A percentile compares a stretch with the other conserved stretches of the same genome.
phyloP scores from a whole-genome alignment of 371 early-diverging fungal species.

The Amoeboaphelidium protococcarum region DNA sequence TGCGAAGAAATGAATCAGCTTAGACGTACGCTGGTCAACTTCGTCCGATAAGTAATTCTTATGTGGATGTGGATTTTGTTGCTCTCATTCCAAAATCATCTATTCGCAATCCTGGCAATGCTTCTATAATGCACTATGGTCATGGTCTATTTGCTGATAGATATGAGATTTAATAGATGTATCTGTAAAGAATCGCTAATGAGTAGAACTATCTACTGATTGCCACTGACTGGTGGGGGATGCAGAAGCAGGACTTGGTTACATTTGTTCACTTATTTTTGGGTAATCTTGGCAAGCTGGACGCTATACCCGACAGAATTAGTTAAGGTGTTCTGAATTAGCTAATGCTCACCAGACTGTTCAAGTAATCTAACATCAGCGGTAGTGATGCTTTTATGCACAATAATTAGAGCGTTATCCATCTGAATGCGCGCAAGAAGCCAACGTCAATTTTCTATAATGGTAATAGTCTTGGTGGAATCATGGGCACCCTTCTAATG shows the following conservation, averaged over 20 bases:
- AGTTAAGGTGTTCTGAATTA: background rate
- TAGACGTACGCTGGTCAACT: no score
- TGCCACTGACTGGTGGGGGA: background rate
- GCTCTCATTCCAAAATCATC: no score
- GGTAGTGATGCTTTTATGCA: no score
- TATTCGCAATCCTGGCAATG: background rate
- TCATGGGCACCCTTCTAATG: background rate
- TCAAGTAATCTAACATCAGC: no score
- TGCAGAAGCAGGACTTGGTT: background rate
- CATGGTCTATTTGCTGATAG: background rate
- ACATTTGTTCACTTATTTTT: background rate
- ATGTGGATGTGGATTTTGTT: no score
- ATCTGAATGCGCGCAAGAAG: no score
- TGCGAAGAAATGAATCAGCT: no score
- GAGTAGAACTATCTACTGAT: background rate
- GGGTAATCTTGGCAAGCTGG: background rate
- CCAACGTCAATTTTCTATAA: background rate
- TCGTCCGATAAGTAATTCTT: no score
- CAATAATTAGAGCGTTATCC: no score
- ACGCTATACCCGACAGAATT: background rate
- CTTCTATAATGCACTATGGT: background rate
- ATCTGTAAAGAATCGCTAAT: background rate
- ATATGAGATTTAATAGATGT: background rate
- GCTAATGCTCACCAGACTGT: background rate
- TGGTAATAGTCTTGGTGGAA: background rate